Base-by-base conservation (phyloP, 192 early-diverging fungal genomes). In the Lobosporangium transversale region DNA sequence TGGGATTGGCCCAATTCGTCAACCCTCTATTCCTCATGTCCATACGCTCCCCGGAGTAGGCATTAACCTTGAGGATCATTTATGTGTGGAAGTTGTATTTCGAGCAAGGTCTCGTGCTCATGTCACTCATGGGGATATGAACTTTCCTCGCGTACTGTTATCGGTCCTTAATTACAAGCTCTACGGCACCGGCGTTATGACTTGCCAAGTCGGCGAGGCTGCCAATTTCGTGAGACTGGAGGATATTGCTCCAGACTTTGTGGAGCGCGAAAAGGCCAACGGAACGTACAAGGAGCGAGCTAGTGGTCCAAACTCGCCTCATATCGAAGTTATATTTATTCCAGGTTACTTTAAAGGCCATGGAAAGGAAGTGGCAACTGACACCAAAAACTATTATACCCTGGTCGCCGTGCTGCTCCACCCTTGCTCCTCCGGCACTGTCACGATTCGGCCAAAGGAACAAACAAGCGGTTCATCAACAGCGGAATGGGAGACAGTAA, bases 31-130 rank as follows among this genome's bases (percentile, higher is more conserved):
- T 11, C 61, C 57, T 10, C 60, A 70, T 24, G 36, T 80, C 52
- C 69, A 83, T 45, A 65, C 68, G 2, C 54, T 73, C 14, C 43
- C 66, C 30, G 81, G 71, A 21, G 78, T 84, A 5, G 82, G 82
- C 0, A 43, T 43, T 20, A 79, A 84, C 44, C 63, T 84, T 10
- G 56, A 53, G 36, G 82, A 82, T 30, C 79, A 79, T 37, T 49
- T 70, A 23, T 63, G 69, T 20, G 1, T 82, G 4, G 57, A 52
- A 8, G 50, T 80, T 35, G 54, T 55, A 4, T 66, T 70, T n/a
- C 29, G 48, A 21, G 69, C 60, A 26, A 43, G 61, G 3, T 44
- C 62, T 31, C 55, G 61, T 32, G 42, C 27, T 14, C 24, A 71
- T 1, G 55, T 43, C n/a, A 21, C 44, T 8, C 55, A 62, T 18